Evolutionary conservation across 192 early-diverging fungal genomes (phyloP).

Genomic region (Haplosporangium gracile): DNA sequence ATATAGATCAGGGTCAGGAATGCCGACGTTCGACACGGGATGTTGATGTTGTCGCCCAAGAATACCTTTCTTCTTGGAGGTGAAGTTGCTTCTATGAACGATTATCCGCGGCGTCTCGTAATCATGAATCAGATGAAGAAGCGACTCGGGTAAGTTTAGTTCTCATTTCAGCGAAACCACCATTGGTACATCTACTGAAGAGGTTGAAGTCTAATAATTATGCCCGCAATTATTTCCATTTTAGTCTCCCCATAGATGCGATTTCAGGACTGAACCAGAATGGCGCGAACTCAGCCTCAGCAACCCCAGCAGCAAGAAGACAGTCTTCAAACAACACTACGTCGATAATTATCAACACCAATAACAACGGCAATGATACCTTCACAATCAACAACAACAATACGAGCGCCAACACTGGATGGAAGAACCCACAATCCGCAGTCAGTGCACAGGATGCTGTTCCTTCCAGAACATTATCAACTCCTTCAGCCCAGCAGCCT

Average conservation of each 20-base stretch:
- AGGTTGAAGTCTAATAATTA: neutral
- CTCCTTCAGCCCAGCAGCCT: neutral
- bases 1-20: slow-evolving; percentile 34
- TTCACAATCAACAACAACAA: neutral
- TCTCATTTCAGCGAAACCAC: no score
- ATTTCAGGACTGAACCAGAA: neutral
- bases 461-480: slow-evolving; percentile 15
- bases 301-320: neutral
- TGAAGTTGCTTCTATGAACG: slow-evolving; percentile 47
- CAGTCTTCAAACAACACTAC: neutral
- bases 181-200: neutral
- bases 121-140: slow-evolving; percentile 53
- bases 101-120: slow-evolving; percentile 28
- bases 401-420: neutral
- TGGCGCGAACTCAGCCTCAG: neutral
- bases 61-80: slow-evolving; percentile 38
- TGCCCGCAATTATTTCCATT: neutral
- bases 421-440: slow-evolving; percentile 33
- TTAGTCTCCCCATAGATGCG: slow-evolving; percentile 26
- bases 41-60: slow-evolving; percentile 23
- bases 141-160: slow-evolving; percentile 34
- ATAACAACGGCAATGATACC: neutral
- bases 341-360: neutral
- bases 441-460: slow-evolving; percentile 33
- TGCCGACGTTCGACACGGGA: slow-evolving; percentile 38